phyloP scores from a whole-genome alignment of 306 rosid genomes.

The Quercus wislizeni region DNA sequence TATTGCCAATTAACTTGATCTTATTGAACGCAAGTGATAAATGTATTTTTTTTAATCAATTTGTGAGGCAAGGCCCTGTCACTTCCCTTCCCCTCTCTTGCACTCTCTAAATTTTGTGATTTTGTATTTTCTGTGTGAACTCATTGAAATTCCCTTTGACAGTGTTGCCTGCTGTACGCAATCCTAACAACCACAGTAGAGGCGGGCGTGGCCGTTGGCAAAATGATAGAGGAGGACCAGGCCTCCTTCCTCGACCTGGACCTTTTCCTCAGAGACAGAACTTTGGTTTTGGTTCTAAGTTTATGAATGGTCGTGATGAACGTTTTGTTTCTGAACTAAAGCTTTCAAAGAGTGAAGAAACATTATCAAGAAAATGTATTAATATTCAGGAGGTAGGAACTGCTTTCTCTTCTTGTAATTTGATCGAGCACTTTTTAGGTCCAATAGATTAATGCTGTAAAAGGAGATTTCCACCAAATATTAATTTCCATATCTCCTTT shows the following conservation, averaged over 20 bases:
- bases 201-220: conserved; percentile 61
- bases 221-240: conserved; percentile 86
- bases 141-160: conserved; percentile 8
- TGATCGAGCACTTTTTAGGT: no score
- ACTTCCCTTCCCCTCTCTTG: neutral
- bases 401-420: no score
- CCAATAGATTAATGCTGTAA: neutral
- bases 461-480: neutral
- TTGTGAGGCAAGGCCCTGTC: neutral
- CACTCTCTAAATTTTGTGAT: neutral
- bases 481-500: neutral
- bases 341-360: conserved; percentile 84
- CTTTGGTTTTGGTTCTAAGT: conserved; percentile 67
- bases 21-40: neutral
- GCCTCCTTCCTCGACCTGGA: conserved; percentile 92
- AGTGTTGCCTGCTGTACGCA: conserved; percentile 48
- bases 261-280: conserved; percentile 81
- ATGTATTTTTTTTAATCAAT: neutral
- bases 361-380: conserved; percentile 47
- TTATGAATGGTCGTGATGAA: conserved; percentile 70
- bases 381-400: conserved; percentile 55
- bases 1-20: neutral
- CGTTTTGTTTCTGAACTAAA: conserved; percentile 80
- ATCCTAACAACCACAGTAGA: conserved; percentile 33
- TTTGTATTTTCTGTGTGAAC: neutral